Evolutionary conservation across 1,284 basidiomycete species (phyloP), one percentile per base, ranked within the genome.

Genomic region (Puccinia triticina): DNA sequence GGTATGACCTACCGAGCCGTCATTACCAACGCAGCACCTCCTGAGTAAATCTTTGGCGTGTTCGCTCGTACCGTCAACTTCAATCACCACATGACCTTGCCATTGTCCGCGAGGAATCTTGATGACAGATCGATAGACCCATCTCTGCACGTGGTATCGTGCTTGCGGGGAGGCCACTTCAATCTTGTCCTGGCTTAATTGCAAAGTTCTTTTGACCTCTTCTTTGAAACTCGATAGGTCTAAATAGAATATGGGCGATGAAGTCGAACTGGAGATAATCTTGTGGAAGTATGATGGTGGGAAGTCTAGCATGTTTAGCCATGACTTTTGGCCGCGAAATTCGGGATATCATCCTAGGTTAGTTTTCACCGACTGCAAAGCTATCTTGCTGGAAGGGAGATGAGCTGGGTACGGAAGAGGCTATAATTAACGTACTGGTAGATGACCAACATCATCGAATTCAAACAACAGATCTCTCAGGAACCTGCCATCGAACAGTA

Each of bases 221-320:
- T 85, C 73, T n/a, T 85, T 75, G 55, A 75, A 82, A 37, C 37
- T 43, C 2, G 80, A 61, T 29, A 75, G 26, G 40, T 82, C 80
- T 23, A 82, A 34, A 50, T 74, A 82, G 66, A 82, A 82, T 32
- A 82, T 73, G 4, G 80, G 80, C 18, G 80, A 53, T 12, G 80
- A 73, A 26, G 80, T 86, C 21, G 86, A 85, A 4, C 85, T 84
- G 0, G 86, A 86, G 48, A 89, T 77, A 4, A 88, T 84, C 82
- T 87, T 87, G 85, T 88, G 87, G 83, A 85, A 89, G 84, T 87
- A 87, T 37, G 85, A 85, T 0, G 88, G 88, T 14, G 87, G 84
- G 69, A 86, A 87, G 0, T 82, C n/a, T 43, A 88, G 84, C 76
- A 85, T 83, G 79, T 88, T 87, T 77, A 88, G 82, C 87, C 87